Evolutionary conservation across 2,329 filamentous ascomycete genomes (phyloP), one percentile per base, ranked within the genome.

Genomic region (Fusarium kyushuense): DNA sequence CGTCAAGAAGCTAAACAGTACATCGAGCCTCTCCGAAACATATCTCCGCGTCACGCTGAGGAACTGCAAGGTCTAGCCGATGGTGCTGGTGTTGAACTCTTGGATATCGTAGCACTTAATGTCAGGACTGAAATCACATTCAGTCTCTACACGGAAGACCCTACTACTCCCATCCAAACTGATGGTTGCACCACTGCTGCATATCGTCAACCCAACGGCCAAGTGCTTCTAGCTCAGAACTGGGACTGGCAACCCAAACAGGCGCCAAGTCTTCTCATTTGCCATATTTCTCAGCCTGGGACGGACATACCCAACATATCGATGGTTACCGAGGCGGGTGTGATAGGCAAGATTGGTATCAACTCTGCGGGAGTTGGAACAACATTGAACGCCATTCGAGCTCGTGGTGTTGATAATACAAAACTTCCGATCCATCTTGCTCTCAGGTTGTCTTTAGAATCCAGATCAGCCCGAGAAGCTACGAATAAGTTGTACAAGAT

Each of bases 321-420:
- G 17, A 87, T 86, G 79, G 79, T 89, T 23, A 89, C 87, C 0
- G 87, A 89, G 51, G 81, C 83, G 0, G 87, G 87, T 16, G 82
- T 89, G 23, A 83, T 91, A 33, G 88, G 87, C 16, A 91, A 91
- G 75, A 90, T 91, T 23, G 89, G 89, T 0, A 80, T 90, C 67
- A 91, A 91, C 71, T 79, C 78, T 17, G 72, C 75, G 0, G 87
- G 88, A 1, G 86, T 91, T 0, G 88, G 87, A 0, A 84, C 84
- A 1, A 85, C 84, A 42, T 78, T 90, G 11, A 91, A 91, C 63
- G 89, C 88, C 1, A 88, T 91, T 62, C 81, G 83, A 38, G 86
- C 86, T 5, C 80, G 82, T 3, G 87, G 87, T 1, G 82, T 89
- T 47, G 81, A 87, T 69, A 48, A 35, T 1, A 47, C 43, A 1